Percentiles rank a stretch among this genome's conserved stretches.
phyloP scores from a whole-genome alignment of 257 asterid species.

The Ehretia macrophylla region DNA sequence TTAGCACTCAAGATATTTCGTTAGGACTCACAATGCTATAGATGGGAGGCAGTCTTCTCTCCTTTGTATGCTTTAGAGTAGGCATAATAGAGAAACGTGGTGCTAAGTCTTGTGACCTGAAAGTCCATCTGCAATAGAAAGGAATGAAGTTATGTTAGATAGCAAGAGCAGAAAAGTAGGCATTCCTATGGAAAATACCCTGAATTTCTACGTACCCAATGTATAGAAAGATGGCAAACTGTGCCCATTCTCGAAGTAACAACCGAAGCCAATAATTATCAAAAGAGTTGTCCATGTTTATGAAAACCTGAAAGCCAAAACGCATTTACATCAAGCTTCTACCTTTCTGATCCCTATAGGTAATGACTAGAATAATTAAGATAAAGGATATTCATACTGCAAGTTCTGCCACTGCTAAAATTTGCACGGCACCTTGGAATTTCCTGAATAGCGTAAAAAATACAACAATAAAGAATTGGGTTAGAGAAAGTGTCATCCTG shows the following conservation, averaged over 20 bases:
- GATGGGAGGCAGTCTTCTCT: slow-evolving; percentile 61
- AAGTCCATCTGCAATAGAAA: slow-evolving; percentile 61
- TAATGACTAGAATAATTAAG: neutral
- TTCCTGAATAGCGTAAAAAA: slow-evolving; percentile 41
- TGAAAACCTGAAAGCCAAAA: slow-evolving; percentile 43
- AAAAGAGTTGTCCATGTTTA: slow-evolving; percentile 51
- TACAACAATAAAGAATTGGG: neutral
- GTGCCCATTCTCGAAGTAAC: slow-evolving; percentile 82
- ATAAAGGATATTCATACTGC: slow-evolving; percentile 43
- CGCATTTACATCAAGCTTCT: slow-evolving; percentile 6
- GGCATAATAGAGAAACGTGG: slow-evolving; percentile 86
- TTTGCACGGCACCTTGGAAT: slow-evolving; percentile 84
- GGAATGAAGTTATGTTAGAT: slow-evolving; percentile 3
- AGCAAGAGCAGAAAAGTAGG: neutral
- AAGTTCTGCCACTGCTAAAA: slow-evolving; percentile 71
- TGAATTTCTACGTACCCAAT: slow-evolving; percentile 51
- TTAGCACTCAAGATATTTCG: neutral
- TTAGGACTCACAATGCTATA: slow-evolving; percentile 73
- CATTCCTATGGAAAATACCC: neutral
- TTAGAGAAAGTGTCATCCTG: neutral
- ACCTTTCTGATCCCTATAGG: neutral
- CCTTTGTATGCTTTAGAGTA: slow-evolving; percentile 34
- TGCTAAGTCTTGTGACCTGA: slow-evolving; percentile 60
- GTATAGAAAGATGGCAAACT: slow-evolving; percentile 57
- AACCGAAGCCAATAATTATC: slow-evolving; percentile 73